Percentiles rank a stretch among this genome's conserved stretches.
Conservation (phyloP, 2,329 filamentous ascomycete genomes). For the Pestalotiopsis sp. region DNA sequence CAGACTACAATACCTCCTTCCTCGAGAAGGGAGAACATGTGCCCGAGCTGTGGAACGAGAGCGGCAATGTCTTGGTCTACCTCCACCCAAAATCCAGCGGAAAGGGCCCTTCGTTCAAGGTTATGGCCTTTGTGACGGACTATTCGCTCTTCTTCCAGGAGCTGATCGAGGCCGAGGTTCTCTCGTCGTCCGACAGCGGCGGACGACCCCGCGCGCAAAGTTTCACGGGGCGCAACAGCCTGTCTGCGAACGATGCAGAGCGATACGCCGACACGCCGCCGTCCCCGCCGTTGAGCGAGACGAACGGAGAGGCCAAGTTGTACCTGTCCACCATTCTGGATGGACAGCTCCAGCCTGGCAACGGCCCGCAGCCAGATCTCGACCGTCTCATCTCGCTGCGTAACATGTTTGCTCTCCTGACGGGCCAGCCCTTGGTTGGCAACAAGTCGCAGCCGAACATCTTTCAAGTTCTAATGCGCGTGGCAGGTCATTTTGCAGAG, state of each 20-base stretch:
- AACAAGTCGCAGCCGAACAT: slow-evolving; percentile 55
- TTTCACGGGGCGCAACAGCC: slow-evolving; percentile 49
- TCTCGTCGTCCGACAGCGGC: slow-evolving; percentile 32
- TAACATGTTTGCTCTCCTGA: slow-evolving; percentile 70
- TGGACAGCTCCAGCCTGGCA: slow-evolving; percentile 35
- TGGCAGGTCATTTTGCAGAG: slow-evolving; percentile 56
- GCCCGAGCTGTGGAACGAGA: slow-evolving; percentile 68
- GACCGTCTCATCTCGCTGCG: slow-evolving; percentile 62
- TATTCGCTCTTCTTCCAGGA: slow-evolving; percentile 59
- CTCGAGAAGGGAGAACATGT: slow-evolving; percentile 61
- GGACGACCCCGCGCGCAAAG: slow-evolving; percentile 42
- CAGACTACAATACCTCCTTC: slow-evolving; percentile 59
- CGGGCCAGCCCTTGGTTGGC: slow-evolving; percentile 63
- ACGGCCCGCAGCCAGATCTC: slow-evolving; percentile 42
- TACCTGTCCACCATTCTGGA: slow-evolving; percentile 55
- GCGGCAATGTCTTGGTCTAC: slow-evolving; percentile 59
- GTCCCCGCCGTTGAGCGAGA: slow-evolving; percentile 39
- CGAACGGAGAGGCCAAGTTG: slow-evolving; percentile 48
- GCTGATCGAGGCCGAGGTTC: slow-evolving; percentile 49
- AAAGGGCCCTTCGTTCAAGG: slow-evolving; percentile 62
- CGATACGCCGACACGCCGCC: slow-evolving; percentile 38
- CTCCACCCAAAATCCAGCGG: slow-evolving; percentile 55
- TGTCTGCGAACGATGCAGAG: slow-evolving; percentile 53
- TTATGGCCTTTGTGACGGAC: slow-evolving; percentile 56
- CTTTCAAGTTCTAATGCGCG: slow-evolving; percentile 57